Evolutionary conservation across 2,329 filamentous ascomycete species (phyloP).

Genomic region (Hypomyces rosellus): DNA sequence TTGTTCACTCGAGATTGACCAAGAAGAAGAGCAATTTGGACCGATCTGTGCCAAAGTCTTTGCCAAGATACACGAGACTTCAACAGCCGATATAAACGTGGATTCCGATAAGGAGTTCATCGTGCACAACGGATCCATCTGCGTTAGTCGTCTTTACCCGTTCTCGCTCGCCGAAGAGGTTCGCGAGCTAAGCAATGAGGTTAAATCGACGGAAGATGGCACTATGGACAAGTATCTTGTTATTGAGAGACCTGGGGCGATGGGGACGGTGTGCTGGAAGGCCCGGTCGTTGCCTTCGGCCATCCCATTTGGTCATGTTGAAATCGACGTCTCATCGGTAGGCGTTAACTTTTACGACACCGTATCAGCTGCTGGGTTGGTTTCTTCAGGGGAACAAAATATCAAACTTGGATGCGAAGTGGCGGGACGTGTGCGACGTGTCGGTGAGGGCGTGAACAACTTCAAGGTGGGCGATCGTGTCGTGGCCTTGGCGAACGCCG

Average conservation of each 20-base stretch:
- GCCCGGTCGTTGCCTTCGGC: no score
- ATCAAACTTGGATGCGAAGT: no score
- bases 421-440: background rate
- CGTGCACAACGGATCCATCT: background rate
- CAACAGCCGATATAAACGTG: background rate
- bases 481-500: background rate
- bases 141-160: background rate
- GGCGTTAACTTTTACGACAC: no score
- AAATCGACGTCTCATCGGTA: no score
- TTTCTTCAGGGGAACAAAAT: no score
- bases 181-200: background rate
- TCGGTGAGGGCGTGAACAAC: background rate
- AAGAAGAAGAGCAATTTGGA: background rate
- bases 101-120: background rate
- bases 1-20: background rate
- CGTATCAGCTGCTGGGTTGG: no score
- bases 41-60: background rate
- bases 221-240: no score
- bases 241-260: no score
- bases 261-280: no score
- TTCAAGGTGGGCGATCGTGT: slow-evolving; percentile 31
- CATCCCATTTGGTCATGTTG: no score
- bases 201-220: no score
- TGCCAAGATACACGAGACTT: background rate
- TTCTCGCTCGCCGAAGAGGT: background rate